Percentiles rank a stretch among this genome's conserved stretches.
phyloP scores from a whole-genome alignment of 2,329 filamentous ascomycete genomes.

The Aspergillus sp. region DNA sequence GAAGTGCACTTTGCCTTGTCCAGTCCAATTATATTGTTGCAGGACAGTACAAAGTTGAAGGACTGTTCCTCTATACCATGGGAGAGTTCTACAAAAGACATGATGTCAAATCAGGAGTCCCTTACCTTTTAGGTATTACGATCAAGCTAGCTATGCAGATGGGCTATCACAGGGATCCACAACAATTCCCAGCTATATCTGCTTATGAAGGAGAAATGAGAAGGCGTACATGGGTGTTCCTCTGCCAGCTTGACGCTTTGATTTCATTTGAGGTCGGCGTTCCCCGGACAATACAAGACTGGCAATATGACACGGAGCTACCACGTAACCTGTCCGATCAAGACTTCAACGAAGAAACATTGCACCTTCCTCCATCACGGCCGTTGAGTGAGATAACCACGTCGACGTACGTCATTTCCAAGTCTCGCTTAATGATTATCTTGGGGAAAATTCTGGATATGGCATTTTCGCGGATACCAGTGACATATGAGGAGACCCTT shows the following conservation, averaged over 20 bases:
- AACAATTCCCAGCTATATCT: slow-evolving; percentile 53
- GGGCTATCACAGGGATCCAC: slow-evolving; percentile 61
- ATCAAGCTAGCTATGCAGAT: slow-evolving; percentile 62
- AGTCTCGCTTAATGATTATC: slow-evolving; percentile 34
- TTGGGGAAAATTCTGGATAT: slow-evolving; percentile 41
- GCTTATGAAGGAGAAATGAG: slow-evolving; percentile 58
- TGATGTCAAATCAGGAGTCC: slow-evolving; percentile 51
- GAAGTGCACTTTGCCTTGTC: slow-evolving; percentile 33
- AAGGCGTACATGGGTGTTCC: slow-evolving; percentile 41
- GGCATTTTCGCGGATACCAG: slow-evolving; percentile 32
- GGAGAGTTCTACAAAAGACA: slow-evolving; percentile 31
- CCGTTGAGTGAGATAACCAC: slow-evolving; percentile 55
- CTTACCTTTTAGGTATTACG: slow-evolving; percentile 55
- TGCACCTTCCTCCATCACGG: slow-evolving; percentile 53
- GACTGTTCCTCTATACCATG: slow-evolving; percentile 30
- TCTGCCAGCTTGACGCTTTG: slow-evolving; percentile 59
- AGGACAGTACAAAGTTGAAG: slow-evolving; percentile 34
- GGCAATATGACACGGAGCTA: slow-evolving; percentile 60
- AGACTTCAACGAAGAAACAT: slow-evolving; percentile 56
- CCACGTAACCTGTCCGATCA: slow-evolving; percentile 62
- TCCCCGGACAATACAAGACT: slow-evolving; percentile 60
- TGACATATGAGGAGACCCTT: slow-evolving; percentile 38
- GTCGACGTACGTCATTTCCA: slow-evolving; percentile 37
- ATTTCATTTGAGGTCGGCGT: slow-evolving; percentile 65
- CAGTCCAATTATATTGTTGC: slow-evolving; percentile 34